Conservation (phyloP, 306 rosid genomes). For the Cucurbita moschata region DNA sequence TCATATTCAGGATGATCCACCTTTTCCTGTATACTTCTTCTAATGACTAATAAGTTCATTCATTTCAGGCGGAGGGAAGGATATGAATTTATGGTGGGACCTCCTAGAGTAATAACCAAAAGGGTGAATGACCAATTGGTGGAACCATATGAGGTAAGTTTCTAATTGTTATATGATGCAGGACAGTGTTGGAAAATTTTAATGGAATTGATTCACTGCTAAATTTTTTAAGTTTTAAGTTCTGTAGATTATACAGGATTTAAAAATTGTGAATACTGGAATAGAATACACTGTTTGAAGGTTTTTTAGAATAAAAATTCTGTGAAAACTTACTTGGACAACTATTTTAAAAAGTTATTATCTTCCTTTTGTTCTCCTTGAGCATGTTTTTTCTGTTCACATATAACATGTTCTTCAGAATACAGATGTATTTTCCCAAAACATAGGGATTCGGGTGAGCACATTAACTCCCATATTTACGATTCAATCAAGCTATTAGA, state of each 20-base stretch:
- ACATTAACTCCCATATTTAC: background rate
- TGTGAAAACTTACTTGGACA: background rate
- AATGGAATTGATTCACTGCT: background rate
- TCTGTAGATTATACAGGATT: background rate
- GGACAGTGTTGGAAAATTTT: background rate
- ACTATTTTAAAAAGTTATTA: background rate
- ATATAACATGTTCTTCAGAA: background rate
- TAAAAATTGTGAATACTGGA: background rate
- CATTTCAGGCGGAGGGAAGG: slow-evolving; percentile 94
- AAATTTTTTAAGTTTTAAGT: background rate
- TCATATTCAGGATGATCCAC: slow-evolving; percentile 11
- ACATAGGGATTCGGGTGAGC: background rate
- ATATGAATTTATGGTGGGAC: slow-evolving; percentile 97
- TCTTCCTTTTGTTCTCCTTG: background rate
- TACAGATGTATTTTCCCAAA: background rate
- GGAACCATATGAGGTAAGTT: slow-evolving; percentile 87
- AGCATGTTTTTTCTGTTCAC: background rate
- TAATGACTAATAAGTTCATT: slow-evolving; percentile 17
- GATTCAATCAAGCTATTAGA: background rate
- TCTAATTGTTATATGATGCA: background rate
- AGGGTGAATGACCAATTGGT: slow-evolving; percentile 47
- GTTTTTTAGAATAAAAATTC: background rate
- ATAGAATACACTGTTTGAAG: background rate
- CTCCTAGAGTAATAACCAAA: slow-evolving; percentile 95
- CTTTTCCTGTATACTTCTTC: background rate